Percentiles rank a stretch among this genome's conserved stretches.
Evolutionary conservation across 2,329 filamentous ascomycete genomes (phyloP).

Genomic region (Penicillium vulpinum): DNA sequence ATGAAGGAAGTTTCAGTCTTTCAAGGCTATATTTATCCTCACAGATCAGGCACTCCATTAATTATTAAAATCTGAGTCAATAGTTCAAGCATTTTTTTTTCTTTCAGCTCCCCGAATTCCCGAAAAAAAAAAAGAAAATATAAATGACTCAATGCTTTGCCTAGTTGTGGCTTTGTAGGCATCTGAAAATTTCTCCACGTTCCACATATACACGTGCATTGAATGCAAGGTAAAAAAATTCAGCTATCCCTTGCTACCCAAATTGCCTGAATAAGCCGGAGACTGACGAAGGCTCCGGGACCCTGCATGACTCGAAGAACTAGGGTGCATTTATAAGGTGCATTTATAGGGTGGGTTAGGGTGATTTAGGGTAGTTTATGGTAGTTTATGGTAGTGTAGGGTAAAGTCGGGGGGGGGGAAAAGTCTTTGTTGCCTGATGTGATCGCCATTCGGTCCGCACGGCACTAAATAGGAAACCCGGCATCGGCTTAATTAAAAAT

Average conservation of each 20-base stretch:
- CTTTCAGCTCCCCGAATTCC: neutral
- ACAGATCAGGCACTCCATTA: neutral
- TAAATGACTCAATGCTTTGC: neutral
- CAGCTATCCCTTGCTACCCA: slow-evolving; percentile 1
- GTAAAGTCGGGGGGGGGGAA: slow-evolving; percentile 10
- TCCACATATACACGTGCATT: slow-evolving; percentile 6
- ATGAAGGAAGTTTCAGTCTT: neutral
- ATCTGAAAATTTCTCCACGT: neutral
- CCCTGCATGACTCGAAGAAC: neutral
- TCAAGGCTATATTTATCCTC: slow-evolving; percentile 1
- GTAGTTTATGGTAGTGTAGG: neutral
- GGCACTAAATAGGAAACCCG: slow-evolving; percentile 8
- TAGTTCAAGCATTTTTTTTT: neutral
- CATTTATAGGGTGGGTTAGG: neutral
- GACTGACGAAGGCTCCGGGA: slow-evolving; percentile 11
- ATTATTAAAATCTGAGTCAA: neutral
- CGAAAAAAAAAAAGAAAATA: neutral
- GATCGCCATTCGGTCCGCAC: slow-evolving; percentile 24
- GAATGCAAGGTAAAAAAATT: slow-evolving; percentile 3
- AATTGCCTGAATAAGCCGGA: slow-evolving; percentile 4
- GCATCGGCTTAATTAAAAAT: too few species aligned
- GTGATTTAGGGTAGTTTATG: neutral
- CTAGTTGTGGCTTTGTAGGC: neutral
- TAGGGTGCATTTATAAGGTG: neutral
- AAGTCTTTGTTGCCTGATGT: slow-evolving; percentile 18